These are phyloP conservation scores for Angomonas desouzai DNA, from an alignment of 208 protist species.

Conservation along the genomic window DNA sequence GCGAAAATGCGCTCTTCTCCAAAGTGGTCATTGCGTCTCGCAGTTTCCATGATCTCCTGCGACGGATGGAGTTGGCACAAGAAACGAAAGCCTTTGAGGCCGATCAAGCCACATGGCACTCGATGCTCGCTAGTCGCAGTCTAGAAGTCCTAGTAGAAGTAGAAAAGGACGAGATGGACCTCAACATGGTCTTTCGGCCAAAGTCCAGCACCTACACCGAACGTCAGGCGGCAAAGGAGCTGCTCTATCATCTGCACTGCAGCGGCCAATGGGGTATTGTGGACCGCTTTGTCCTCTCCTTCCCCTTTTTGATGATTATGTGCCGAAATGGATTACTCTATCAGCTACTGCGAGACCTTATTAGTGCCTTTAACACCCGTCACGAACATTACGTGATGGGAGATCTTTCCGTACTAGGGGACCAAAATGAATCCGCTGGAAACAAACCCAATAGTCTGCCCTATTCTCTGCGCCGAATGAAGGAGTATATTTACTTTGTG, in stretches of 20 bases:
- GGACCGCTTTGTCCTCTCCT: constrained; percentile 49
- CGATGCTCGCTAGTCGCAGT: neutral
- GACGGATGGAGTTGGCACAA: constrained; percentile 18
- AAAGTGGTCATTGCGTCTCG: constrained; percentile 26
- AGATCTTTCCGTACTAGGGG: constrained; percentile 15
- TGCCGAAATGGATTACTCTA: constrained; percentile 58
- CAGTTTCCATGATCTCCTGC: constrained; percentile 38
- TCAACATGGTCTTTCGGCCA: neutral
- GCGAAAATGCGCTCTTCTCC: constrained; percentile 10
- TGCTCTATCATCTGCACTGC: constrained; percentile 45
- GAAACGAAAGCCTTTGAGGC: constrained; percentile 4
- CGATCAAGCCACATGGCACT: constrained; percentile 2
- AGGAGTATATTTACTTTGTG: constrained; percentile 13
- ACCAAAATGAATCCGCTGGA: too few relatives aligned
- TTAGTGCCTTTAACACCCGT: constrained; percentile 57
- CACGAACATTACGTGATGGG: constrained; percentile 49
- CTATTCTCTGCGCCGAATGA: constrained; percentile 4
- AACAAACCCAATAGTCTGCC: neutral
- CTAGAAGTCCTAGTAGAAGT: neutral
- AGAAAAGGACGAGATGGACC: constrained; percentile 7
- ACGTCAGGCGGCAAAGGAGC: constrained; percentile 66
- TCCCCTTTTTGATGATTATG: constrained; percentile 59
- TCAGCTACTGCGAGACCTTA: constrained; percentile 63
- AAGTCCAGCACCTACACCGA: constrained; percentile 23
- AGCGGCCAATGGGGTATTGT: constrained; percentile 37